Base-by-base conservation (phyloP, 257 asterid species). In the Solanum lycopersicoides region DNA sequence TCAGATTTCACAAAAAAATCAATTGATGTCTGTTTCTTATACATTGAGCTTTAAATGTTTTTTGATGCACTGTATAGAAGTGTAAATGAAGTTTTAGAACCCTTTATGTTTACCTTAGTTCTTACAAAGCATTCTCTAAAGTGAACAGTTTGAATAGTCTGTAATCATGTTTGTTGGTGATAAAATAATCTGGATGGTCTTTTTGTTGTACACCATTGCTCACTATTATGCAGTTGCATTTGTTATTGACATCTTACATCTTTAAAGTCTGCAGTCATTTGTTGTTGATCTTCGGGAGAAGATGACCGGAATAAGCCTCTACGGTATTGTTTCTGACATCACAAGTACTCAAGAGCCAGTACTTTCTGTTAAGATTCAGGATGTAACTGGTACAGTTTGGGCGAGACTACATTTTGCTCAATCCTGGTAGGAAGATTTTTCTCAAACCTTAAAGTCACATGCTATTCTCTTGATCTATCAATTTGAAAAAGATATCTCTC, bases 281-380 rank as follows among this genome's bases (percentile, higher is more conserved):
- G 93, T 97, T 74, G 91, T 86, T 89, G 99, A 94, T 91, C 88
- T 96, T 87, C 97, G 87, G 86, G 98, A 93, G 93, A 97, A 95
- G 95, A 97, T 95, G 99, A 92, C 94, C 80, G 93, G 98, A 88
- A 90, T 95, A 89, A 93, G 98, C 91, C 96, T 97, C 90, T 93
- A 94, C 86, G 99, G 96, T 71, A 86, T 77, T 73, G 94, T 95
- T 89, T 90, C 90, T 42, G 93, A 93, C 89, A 91, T 95, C 86
- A 82, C 30, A 90, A 90, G 88, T 91, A 88, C 92, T 75, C 88
- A 94, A 88, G 87, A 82, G 53, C 90, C 91, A 82, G 87, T 84
- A 88, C 91, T 91, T 88, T 93, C 94, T 79, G 63, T 97, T 90
- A 92, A 86, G 89, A 91, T 97, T 86, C 94, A 91, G 88, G 99